Base-by-base conservation (phyloP, 2,329 filamentous ascomycete species). In the Pseudocercospora macadamiae region DNA sequence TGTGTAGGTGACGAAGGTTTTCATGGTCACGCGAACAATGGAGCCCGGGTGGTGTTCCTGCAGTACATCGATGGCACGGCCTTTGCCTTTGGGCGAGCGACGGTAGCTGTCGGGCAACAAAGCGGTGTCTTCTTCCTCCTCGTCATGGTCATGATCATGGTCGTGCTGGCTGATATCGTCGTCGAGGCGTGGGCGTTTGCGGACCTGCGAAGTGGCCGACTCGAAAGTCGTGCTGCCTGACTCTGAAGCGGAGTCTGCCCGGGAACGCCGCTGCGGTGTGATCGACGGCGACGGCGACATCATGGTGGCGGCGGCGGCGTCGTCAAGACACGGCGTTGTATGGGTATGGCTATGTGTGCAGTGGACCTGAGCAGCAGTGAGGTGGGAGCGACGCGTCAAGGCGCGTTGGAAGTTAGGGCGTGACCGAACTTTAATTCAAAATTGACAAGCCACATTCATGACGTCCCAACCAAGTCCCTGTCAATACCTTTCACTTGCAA, bases 1-100 rank as follows among this genome's bases (percentile, higher is more conserved):
- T 51, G 90, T 92, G 76, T 99, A 99, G 0, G 95, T 99, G 55
- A 99, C 91, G 68, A 99, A 99, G 75, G 97, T 90, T 49, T 83
- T 84, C 44, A 97, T 82, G 66, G 86, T 89, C 48, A 99, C 91
- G 32, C 93, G 86, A 49, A 97, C 87, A 66, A 99, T 96, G 8
- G 95, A 89, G 9, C 95, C 95, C 2, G 92, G 87, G 5, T 44
- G 34, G 51, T 53, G 51, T 26, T 39, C 36, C 18, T 39, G 32
- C 5, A 28, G 10, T 4, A 45, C 49, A 21, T 59, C 54, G 12
- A 54, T 39, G 9, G 62, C 53, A 37, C 59, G 60, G 18, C 60
- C 55, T 45, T 65, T 64, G 47, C 63, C 62, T 36, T 67, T 65
- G 3, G 71, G 66, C 16, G 67, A 70, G 61, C 70, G 68, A 36